Conservation (phyloP, 768 basidiomycete species). For the Phlebiopsis gigantea region DNA sequence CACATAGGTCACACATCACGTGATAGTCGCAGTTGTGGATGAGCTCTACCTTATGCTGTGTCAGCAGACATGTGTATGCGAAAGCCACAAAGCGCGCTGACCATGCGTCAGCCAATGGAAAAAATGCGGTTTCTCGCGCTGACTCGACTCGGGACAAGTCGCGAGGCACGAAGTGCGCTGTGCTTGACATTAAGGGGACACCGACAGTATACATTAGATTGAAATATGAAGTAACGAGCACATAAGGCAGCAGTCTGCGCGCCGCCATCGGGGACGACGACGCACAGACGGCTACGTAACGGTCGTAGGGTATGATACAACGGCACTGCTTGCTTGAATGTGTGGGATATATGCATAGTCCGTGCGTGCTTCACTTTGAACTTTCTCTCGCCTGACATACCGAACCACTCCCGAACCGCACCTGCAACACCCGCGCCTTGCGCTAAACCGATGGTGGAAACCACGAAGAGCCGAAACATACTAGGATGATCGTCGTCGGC, state of each 20-base stretch:
- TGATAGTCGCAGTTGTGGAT: too few relatives aligned
- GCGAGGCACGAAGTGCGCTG: not conserved
- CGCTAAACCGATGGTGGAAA: not conserved
- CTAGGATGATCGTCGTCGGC: too few relatives aligned
- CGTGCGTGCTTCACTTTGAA: slow-evolving; percentile 4
- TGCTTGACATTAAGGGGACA: not conserved
- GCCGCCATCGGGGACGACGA: not conserved
- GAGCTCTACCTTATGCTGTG: too few relatives aligned
- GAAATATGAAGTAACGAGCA: slow-evolving; percentile 1
- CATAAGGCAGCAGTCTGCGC: not conserved
- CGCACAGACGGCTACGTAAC: not conserved
- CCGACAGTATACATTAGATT: not conserved
- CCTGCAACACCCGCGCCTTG: not conserved
- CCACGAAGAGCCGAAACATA: too few relatives aligned
- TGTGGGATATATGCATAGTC: slow-evolving; percentile 7
- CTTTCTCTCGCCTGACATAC: not conserved
- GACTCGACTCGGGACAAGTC: not conserved
- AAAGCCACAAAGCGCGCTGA: too few relatives aligned
- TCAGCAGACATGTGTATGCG: too few relatives aligned
- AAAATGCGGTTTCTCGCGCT: not conserved
- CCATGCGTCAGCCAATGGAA: not conserved
- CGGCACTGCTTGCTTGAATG: not conserved
- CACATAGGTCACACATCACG: too few relatives aligned
- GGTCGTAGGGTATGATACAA: slow-evolving; percentile 6
- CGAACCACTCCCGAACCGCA: not conserved